phyloP scores from a whole-genome alignment of 805 yeast species.

The Saturnispora hagleri region DNA sequence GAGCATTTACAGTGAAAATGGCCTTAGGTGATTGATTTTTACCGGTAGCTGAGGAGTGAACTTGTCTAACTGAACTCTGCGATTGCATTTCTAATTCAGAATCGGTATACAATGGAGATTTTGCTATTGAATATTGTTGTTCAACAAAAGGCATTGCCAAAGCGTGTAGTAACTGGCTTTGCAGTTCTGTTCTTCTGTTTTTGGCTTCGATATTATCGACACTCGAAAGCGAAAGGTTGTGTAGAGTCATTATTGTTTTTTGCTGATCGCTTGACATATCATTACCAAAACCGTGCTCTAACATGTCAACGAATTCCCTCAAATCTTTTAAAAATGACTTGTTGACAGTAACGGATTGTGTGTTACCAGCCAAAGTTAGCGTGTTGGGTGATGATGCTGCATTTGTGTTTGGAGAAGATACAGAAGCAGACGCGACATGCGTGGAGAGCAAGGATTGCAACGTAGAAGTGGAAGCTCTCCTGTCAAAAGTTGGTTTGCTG shows the following conservation, averaged over 20 bases:
- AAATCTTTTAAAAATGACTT: constrained; percentile 32
- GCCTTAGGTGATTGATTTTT: constrained; percentile 73
- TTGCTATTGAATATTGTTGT: constrained; percentile 17
- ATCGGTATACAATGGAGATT: constrained; percentile 7
- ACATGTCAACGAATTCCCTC: constrained; percentile 38
- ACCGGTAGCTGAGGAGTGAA: constrained; percentile 58
- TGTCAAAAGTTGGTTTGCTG: constrained; percentile 21
- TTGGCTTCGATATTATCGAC: constrained; percentile 26
- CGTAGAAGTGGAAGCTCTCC: constrained; percentile 40
- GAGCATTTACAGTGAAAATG: constrained; percentile 66
- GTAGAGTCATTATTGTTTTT: constrained; percentile 42
- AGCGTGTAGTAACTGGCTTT: constrained; percentile 46
- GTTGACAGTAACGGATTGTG: constrained; percentile 5
- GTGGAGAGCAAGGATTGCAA: constrained; percentile 36
- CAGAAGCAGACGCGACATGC: constrained; percentile 1
- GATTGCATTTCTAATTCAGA: constrained; percentile 4
- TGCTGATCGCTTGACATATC: constrained; percentile 19
- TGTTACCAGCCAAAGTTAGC: constrained; percentile 11
- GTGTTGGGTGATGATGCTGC: background rate
- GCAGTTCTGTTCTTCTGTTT: constrained; percentile 33
- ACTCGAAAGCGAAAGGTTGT: constrained; percentile 44
- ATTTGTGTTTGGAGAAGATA: background rate
- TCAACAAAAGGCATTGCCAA: constrained; percentile 60
- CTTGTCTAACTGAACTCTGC: constrained; percentile 20
- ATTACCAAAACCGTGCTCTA: constrained; percentile 30